These are phyloP conservation scores for Balamuthia mandrillaris DNA, from an alignment of 208 protist genomes.

Conservation along the genomic window DNA sequence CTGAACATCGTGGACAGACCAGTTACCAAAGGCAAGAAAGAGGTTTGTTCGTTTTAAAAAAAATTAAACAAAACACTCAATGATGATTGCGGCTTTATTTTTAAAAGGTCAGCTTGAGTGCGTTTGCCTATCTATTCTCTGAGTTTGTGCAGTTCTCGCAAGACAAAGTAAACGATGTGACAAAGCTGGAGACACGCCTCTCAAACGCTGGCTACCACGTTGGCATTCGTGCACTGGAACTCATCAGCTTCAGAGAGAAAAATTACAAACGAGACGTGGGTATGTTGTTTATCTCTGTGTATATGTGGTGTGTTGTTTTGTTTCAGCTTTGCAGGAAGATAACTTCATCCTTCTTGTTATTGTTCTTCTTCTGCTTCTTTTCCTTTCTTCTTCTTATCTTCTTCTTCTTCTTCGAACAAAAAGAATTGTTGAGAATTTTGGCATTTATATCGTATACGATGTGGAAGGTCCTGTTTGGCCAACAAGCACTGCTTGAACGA, in stretches of 20 bases:
- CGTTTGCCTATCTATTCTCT: conserved; percentile 75
- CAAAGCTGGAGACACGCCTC: conserved; percentile 66
- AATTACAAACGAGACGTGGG: conserved; percentile 62
- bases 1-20: conserved; percentile 65
- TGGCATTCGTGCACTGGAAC: conserved; percentile 68
- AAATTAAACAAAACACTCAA: too few species aligned
- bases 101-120: conserved; percentile 57
- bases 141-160: conserved; percentile 75
- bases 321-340: too few species aligned
- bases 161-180: conserved; percentile 54
- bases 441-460: conserved; percentile 68
- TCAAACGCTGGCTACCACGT: conserved; percentile 67
- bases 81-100: too few species aligned
- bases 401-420: too few species aligned
- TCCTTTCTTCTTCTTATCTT: too few species aligned
- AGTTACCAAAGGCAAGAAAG: conserved; percentile 56
- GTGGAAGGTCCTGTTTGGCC: conserved; percentile 74
- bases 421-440: conserved; percentile 69
- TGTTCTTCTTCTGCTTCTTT: too few species aligned
- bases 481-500: conserved; percentile 67
- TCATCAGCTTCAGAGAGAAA: conserved; percentile 63
- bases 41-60: too few species aligned
- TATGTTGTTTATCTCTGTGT: conserved; percentile 71
- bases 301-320: too few species aligned
- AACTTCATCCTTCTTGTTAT: too few species aligned